These are phyloP conservation scores for Nymphaea colorata DNA, from an alignment of 164 flowering plant genomes.

Conservation along the genomic window DNA sequence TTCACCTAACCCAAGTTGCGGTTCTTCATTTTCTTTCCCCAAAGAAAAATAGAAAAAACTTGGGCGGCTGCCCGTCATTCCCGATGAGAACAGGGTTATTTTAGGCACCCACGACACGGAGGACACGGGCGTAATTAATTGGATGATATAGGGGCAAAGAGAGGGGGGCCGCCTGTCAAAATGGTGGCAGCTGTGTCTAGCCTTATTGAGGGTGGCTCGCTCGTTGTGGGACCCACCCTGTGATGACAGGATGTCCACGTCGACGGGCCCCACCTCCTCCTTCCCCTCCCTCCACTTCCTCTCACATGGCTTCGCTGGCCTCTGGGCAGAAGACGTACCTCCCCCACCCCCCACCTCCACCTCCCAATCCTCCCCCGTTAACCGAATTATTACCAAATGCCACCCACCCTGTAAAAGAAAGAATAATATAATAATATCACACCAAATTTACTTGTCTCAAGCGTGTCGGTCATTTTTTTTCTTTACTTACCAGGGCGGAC, in stretches of 20 bases:
- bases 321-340: background rate
- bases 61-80: background rate
- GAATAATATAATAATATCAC: too few species aligned
- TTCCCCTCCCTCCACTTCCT: background rate
- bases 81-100: background rate
- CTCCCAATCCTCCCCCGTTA: background rate
- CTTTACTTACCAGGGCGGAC: too few species aligned
- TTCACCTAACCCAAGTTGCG: too few species aligned
- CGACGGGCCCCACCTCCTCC: background rate
- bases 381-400: background rate
- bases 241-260: conserved; percentile 7
- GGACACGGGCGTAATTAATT: background rate
- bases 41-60: background rate
- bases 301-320: conserved; percentile 32
- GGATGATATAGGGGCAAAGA: background rate
- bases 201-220: conserved; percentile 15
- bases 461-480: too few species aligned
- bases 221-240: conserved; percentile 10
- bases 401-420: background rate
- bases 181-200: conserved; percentile 27
- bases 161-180: background rate
- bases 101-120: background rate
- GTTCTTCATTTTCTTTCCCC: too few species aligned
- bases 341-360: background rate
- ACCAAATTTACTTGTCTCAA: too few species aligned